Conservation (phyloP, 2,329 filamentous ascomycete species). For the Epichloe sp. region DNA sequence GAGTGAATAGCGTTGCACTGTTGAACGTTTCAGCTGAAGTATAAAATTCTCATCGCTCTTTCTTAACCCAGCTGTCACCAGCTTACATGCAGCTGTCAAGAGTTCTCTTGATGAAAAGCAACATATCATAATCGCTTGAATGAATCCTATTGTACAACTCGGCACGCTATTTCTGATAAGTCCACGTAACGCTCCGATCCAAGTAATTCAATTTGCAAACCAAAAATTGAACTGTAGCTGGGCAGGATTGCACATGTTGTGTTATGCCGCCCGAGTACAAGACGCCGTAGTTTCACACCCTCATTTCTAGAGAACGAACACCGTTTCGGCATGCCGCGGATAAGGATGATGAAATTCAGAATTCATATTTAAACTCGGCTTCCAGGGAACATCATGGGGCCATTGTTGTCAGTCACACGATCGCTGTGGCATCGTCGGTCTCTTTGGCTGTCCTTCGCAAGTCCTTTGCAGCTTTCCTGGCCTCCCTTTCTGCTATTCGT, state of each 20-base stretch:
- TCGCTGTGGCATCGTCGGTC: slow-evolving; percentile 10
- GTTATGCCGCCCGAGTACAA: background rate
- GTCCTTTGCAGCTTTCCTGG: slow-evolving; percentile 43
- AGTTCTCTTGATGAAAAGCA: background rate
- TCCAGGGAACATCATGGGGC: background rate
- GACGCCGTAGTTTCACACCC: background rate
- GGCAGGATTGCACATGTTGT: background rate
- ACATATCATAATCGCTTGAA: background rate
- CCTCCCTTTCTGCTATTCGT: slow-evolving; percentile 39
- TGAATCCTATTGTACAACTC: background rate
- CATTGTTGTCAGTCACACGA: background rate
- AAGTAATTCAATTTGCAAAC: background rate
- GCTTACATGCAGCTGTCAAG: background rate
- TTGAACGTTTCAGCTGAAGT: background rate
- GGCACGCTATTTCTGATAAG: background rate
- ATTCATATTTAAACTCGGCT: background rate
- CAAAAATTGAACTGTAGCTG: background rate
- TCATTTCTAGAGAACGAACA: background rate
- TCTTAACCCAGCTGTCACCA: background rate
- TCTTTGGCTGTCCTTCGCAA: slow-evolving; percentile 31
- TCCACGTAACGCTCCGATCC: background rate
- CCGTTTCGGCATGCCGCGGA: too few species aligned
- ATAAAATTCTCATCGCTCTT: background rate
- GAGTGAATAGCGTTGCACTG: background rate
- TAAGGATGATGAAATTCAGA: background rate